Percentiles rank a stretch among this genome's conserved stretches.
Conservation (phyloP, 1,139 yeast species). For the Hyphopichia pseudoburtonii region DNA sequence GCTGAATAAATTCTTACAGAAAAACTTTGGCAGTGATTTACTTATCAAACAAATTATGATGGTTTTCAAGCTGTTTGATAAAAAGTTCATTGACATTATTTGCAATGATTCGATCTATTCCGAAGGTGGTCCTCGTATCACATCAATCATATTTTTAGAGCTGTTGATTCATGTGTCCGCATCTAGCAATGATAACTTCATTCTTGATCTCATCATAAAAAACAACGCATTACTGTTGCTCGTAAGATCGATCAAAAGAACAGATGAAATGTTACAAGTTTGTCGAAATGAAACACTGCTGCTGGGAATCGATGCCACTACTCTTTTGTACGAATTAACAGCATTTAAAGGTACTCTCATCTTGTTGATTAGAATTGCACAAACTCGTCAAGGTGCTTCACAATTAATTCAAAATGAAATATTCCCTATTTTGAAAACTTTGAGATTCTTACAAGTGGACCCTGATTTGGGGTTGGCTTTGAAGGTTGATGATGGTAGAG, state of each 20-base stretch:
- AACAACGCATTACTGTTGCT: conserved; percentile 66
- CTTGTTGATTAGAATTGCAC: conserved; percentile 71
- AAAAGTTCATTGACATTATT: conserved; percentile 59
- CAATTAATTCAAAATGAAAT: conserved; percentile 73
- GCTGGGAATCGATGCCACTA: conserved; percentile 44
- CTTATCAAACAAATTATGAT: conserved; percentile 48
- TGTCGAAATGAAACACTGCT: conserved; percentile 22
- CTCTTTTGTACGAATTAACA: conserved; percentile 67
- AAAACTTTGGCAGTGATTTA: conserved; percentile 38
- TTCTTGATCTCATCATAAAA: conserved; percentile 60
- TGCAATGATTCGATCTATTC: conserved; percentile 80
- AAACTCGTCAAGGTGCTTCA: conserved; percentile 73
- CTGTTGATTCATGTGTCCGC: conserved; percentile 62
- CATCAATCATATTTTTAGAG: conserved; percentile 73
- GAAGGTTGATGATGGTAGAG: conserved; percentile 16
- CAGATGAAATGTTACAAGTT: conserved; percentile 60
- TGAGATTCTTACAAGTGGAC: conserved; percentile 63
- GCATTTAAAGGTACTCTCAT: conserved; percentile 73
- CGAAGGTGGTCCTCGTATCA: conserved; percentile 75
- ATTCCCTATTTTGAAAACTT: conserved; percentile 59
- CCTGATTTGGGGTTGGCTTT: conserved; percentile 75
- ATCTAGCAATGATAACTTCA: conserved; percentile 46
- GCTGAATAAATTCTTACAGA: conserved; percentile 64
- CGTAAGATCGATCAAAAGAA: conserved; percentile 64
- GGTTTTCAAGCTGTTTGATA: conserved; percentile 59